Evolutionary conservation across 1,284 basidiomycete genomes (phyloP), one percentile per base, ranked within the genome.

Genomic region (Sporisorium sorghi): DNA sequence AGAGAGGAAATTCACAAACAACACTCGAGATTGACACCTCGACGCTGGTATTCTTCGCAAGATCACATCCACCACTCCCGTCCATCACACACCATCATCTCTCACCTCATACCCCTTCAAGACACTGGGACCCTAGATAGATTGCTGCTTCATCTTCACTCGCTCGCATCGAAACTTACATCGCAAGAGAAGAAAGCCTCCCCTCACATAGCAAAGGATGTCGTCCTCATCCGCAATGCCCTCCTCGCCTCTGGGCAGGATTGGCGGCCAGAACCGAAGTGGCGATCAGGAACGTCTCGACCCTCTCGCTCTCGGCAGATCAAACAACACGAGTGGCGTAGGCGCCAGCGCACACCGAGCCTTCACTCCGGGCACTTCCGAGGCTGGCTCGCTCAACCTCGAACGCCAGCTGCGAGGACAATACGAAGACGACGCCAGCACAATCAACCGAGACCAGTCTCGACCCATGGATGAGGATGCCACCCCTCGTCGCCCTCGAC

Each of bases 191-290:
- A 28, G 33, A 32, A 32, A 19, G 33, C 48, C 48, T 37, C 14
- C 40, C 21, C 28, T 37, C n/a, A 37, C 23, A 52, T 3, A 50
- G 57, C 49, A 37, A 42, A 71, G 37, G 43, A 68, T 73, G 66
- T 77, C 74, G 49, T 77, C 74, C 46, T 73, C 69, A 33, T 66
- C 69, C 48, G 74, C 74, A 6, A 65, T 77, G 67, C 74, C 74
- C 6, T 77, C 74, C 33, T 77, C 74, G 30, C 74, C 74, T 14
- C 46, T 77, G 48, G 71, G 74, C 26, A 63, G 74, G 43, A 62
- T 69, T 17, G 65, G 60, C 19, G 70, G 65, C 10, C 58, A 63
- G 21, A 63, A 49, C 24, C 62, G 64, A 28, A 73, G 53, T 35
- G 54, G 24, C 30, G 72, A 62, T 10, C 63, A 64, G 30, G 64